Conservation (phyloP, 2,329 filamentous ascomycete species). For the Xylariaceae sp. region DNA sequence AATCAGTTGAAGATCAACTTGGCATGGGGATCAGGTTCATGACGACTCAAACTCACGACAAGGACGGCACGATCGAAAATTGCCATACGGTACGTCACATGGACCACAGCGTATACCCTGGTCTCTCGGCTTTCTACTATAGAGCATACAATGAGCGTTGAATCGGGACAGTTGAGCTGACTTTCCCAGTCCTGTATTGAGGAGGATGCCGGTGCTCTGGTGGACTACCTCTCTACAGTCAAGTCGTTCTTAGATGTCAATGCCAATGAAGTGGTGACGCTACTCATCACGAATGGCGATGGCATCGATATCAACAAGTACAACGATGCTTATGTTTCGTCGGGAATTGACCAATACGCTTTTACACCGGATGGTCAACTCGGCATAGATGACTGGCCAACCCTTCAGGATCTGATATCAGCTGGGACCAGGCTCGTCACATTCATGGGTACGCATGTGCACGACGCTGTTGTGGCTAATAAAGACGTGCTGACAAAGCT, state of each 20-base stretch:
- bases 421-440: conserved; percentile 61
- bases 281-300: conserved; percentile 62
- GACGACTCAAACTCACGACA: conserved; percentile 59
- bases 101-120: too few species aligned
- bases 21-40: conserved; percentile 60
- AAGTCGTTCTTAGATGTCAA: conserved; percentile 58
- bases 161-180: not conserved
- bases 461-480: not conserved
- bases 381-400: conserved; percentile 60
- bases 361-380: conserved; percentile 47
- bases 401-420: conserved; percentile 61
- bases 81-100: conserved; percentile 52
- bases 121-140: not conserved
- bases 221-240: conserved; percentile 51
- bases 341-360: conserved; percentile 53
- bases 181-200: conserved; percentile 45
- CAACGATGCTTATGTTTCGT: conserved; percentile 48
- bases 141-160: not conserved
- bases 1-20: conserved; percentile 55
- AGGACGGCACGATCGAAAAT: conserved; percentile 49
- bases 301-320: conserved; percentile 53
- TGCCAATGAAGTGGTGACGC: conserved; percentile 57
- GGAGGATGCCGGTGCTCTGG: conserved; percentile 55
- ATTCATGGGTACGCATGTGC: conserved; percentile 55
- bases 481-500: conserved; percentile 12